Evolutionary conservation across 2,329 filamentous ascomycete species (phyloP), one percentile per base, ranked within the genome.

Genomic region (Calonectria pseudoturangicola): DNA sequence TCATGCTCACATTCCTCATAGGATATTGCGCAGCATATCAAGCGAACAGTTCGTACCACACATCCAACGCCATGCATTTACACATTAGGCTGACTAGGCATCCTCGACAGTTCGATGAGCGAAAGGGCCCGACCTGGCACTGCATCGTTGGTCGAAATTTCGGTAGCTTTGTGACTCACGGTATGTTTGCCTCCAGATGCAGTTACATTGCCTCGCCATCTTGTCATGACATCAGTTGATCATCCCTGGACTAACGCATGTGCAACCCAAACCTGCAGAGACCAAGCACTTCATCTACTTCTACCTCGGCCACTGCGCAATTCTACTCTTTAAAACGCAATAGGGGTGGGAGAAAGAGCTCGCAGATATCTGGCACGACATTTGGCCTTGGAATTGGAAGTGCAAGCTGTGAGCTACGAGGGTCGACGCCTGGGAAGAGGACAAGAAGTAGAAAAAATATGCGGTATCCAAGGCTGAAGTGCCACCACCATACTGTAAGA

Each of bases 211-310:
- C 51, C 25, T 48, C 33, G 2, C 12, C 60, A 56, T 28, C 30
- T 62, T 45, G 18, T 25, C 36, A 13, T 16, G 56, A 47, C 56
- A 10, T 45, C 33, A 43, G 25, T 47, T 43, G n/a, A 45, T 56
- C 33, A 13, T 39, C 28, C n/a, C 25, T 39, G 15, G 25, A 50
- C 77, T 79, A 51, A 79, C 70, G 68, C 28, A 51, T 58, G 66
- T 36, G 12, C 13, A 41, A 30, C 50, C 27, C 36, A 8, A 33
- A 21, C n/a, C 41, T 16, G 45, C 87, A 98, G 97, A 98, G 86
- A 98, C 97, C 33, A 98, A 98, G 88, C 97, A 99, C 87, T 99
- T 99, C 89, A 98, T 99, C 85, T 99, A 99, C 89, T 99, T 99
- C 89, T 99, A 99, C 88, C 93, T 99, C 73, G 97, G 97, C 68